These are phyloP conservation scores for Aspergillus ustus DNA, from an alignment of 2,329 filamentous ascomycete species.

Conservation along the genomic window DNA sequence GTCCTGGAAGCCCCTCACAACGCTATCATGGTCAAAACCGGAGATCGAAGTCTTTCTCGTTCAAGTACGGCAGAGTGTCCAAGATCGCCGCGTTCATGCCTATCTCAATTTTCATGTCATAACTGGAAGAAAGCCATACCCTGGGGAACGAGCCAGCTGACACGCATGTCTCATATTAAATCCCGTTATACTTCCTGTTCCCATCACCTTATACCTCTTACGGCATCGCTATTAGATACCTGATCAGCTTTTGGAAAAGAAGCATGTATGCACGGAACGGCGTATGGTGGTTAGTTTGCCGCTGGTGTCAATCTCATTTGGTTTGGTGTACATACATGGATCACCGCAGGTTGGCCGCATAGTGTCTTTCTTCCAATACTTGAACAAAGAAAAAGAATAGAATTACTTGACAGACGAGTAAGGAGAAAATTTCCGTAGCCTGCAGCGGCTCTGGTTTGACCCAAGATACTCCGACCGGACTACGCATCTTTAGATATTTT, in stretches of 20 bases:
- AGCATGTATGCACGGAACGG: neutral
- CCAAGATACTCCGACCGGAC: neutral
- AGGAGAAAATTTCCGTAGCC: neutral
- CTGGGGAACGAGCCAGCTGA: conserved; percentile 26
- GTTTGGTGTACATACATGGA: neutral
- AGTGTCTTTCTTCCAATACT: neutral
- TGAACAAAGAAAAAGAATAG: neutral
- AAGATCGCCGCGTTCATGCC: conserved; percentile 45
- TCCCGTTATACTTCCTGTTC: neutral
- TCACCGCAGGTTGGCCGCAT: neutral
- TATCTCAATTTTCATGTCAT: conserved; percentile 48
- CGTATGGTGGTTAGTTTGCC: neutral
- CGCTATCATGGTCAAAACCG: conserved; percentile 49
- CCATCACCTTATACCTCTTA: neutral
- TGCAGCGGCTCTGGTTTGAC: neutral
- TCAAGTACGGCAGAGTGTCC: conserved; percentile 48
- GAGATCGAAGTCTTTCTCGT: conserved; percentile 54
- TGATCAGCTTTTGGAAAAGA: neutral
- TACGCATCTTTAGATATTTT: neutral
- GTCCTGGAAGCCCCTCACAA: conserved; percentile 49
- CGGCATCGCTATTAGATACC: neutral
- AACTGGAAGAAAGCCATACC: conserved; percentile 40
- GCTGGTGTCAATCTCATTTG: neutral
- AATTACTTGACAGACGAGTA: neutral
- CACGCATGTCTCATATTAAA: neutral